Evolutionary conservation across 2,329 filamentous ascomycete species (phyloP), one percentile per base, ranked within the genome.

Genomic region (Cladosporium cucumerinum): DNA sequence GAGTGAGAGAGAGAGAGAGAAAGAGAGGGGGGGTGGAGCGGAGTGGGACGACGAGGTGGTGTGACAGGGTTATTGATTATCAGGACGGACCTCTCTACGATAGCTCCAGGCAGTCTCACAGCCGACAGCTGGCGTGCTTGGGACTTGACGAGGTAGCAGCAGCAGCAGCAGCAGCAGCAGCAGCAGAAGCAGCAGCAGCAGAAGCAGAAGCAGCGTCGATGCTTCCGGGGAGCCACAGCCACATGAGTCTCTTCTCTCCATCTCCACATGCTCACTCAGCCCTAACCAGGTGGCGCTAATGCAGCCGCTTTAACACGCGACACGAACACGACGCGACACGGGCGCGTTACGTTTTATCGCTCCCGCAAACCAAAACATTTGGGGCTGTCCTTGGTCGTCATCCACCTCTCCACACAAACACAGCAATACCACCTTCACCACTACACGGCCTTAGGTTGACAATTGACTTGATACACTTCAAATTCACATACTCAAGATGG

Each of bases 401-500:
- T n/a, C 57, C 57, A 59, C 21, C 32, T 48, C 52, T 39, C 60
- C 60, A 36, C 59, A 54, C 23, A 46, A 30, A 43, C 46, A 63
- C 52, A 5, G 10, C 36, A 23, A 16, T n/a, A 43, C 16, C 18
- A 43, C 16, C 36, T 21, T 1, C 39, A 52, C 26, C 26, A 32
- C 10, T 8, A 54, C 51, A 54, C 51, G 28, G 26, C 26, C 11
- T 32, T 28, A 32, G 51, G 28, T 26, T 54, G 51, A 23, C 51
- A 28, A 11, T 54, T 21, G 5, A 21, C 21, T 14, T 2, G 1
- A 23, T 8, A 18, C 11, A 57, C n/a, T 43, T 36, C 39, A 49
- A 18, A 11, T 18, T 3, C 30, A 61, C 57, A 32, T 21, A 61
- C 36, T 11, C 66, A 69, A 57, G 12, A 96, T 97, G 92, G 94